phyloP scores from a whole-genome alignment of 257 asterid species.

The Thymus quinquecostatus region DNA sequence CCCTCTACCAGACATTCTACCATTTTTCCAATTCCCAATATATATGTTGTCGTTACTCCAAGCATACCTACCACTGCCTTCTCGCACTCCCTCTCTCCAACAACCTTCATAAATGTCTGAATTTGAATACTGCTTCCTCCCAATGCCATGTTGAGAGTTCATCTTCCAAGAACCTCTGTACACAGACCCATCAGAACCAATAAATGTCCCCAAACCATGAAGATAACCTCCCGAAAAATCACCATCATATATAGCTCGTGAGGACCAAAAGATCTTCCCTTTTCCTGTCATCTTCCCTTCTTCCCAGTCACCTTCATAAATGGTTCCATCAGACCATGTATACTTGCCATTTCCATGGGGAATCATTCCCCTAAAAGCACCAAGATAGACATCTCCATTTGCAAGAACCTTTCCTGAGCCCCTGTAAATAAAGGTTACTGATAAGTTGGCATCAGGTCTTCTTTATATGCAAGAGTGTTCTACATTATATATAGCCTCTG shows the following conservation, averaged over 20 bases:
- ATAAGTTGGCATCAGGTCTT: constrained; percentile 20
- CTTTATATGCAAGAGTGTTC: not conserved
- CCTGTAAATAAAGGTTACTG: constrained; percentile 47
- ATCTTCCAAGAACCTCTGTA: constrained; percentile 89
- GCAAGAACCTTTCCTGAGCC: constrained; percentile 54
- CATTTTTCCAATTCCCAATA: constrained; percentile 86
- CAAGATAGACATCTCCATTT: constrained; percentile 79
- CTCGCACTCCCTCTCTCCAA: constrained; percentile 91
- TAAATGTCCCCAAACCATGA: constrained; percentile 81
- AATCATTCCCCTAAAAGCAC: constrained; percentile 54
- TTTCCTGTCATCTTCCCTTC: constrained; percentile 93
- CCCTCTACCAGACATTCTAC: constrained; percentile 84
- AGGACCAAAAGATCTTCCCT: constrained; percentile 79
- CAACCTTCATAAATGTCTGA: constrained; percentile 88
- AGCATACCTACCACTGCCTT: constrained; percentile 89
- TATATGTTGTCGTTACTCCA: constrained; percentile 77
- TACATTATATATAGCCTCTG: constrained; percentile 13
- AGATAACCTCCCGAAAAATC: constrained; percentile 84
- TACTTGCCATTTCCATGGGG: constrained; percentile 87
- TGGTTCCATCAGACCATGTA: constrained; percentile 84
- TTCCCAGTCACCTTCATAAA: constrained; percentile 90
- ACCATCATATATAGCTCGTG: constrained; percentile 83
- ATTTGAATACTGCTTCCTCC: constrained; percentile 78
- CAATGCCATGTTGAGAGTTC: constrained; percentile 87
- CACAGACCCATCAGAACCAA: constrained; percentile 73